Conservation (phyloP, 371 early-diverging fungal species). For the Rhizopus sp. region DNA sequence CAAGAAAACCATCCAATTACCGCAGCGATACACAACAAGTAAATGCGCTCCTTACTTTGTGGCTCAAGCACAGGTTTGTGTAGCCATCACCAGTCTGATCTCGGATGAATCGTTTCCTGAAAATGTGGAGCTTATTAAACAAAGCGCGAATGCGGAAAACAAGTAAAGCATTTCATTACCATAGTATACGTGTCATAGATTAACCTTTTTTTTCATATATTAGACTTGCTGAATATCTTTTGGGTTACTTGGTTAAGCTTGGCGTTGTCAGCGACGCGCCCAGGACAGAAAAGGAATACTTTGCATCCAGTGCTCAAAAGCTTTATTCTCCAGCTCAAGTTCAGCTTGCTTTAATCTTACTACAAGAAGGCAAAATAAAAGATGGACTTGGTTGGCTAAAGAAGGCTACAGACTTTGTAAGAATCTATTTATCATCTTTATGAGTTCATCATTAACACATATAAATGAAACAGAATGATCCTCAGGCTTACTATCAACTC, state of each 20-base stretch:
- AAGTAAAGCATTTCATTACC: constrained; percentile 11
- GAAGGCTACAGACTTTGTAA: constrained; percentile 40
- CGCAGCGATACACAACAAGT: constrained; percentile 17
- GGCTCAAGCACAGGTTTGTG: constrained; percentile 60
- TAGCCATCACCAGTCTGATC: constrained; percentile 34
- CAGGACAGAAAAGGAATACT: constrained; percentile 30
- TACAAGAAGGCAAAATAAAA: constrained; percentile 24
- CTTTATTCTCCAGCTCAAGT: constrained; percentile 45
- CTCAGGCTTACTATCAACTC: constrained; percentile 40
- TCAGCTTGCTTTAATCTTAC: constrained; percentile 33
- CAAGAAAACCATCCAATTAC: constrained; percentile 42
- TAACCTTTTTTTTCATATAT: constrained; percentile 9
- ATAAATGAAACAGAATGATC: constrained; percentile 28
- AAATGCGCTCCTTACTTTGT: constrained; percentile 10
- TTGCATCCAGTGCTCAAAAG: constrained; percentile 40
- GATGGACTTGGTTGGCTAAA: constrained; percentile 45
- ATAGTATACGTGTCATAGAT: background rate
- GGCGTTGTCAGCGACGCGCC: constrained; percentile 34
- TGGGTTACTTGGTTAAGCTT: constrained; percentile 12
- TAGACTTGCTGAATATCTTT: constrained; percentile 25
- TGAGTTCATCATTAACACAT: background rate
- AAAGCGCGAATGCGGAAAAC: constrained; percentile 21
- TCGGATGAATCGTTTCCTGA: constrained; percentile 56
- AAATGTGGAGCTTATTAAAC: constrained; percentile 14
- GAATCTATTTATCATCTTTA: constrained; percentile 6